Evolutionary conservation across 169 alveolate genomes (phyloP).

Genomic region (Eimeria zaria): DNA sequence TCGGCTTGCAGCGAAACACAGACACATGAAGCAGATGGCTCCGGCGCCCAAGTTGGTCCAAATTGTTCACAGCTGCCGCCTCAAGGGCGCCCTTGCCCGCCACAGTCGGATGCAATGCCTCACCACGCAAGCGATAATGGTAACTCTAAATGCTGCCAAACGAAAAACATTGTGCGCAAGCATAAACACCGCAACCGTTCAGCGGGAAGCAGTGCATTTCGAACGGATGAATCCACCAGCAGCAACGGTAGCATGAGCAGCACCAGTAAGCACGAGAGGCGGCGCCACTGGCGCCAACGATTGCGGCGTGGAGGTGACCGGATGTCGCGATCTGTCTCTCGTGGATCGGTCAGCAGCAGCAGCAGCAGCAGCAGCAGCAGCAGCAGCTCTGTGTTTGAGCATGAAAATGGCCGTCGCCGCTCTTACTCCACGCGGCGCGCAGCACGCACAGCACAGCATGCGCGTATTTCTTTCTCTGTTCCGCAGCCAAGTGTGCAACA

Average conservation of each 20-base stretch:
- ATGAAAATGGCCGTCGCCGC: not conserved
- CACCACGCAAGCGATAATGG: not conserved
- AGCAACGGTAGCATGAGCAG: constrained; percentile 61
- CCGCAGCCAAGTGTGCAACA: constrained; percentile 20
- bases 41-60: not conserved
- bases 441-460: not conserved
- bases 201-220: constrained; percentile 31
- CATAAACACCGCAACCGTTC: constrained; percentile 33
- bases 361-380: too few relatives aligned
- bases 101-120: not conserved
- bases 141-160: not conserved
- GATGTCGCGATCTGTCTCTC: constrained; percentile 46
- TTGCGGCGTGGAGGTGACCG: not conserved
- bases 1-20: not conserved
- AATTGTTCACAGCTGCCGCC: not conserved
- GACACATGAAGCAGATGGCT: not conserved
- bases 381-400: constrained; percentile 23
- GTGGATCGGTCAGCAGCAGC: constrained; percentile 48
- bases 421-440: not conserved
- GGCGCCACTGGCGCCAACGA: constrained; percentile 10
- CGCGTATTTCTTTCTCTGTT: constrained; percentile 28
- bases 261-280: not conserved
- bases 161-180: not conserved
- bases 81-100: not conserved
- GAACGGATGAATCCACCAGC: constrained; percentile 43